Percentiles rank a stretch among this genome's conserved stretches.
phyloP scores from a whole-genome alignment of 169 alveolate species.

The Theileria parva region DNA sequence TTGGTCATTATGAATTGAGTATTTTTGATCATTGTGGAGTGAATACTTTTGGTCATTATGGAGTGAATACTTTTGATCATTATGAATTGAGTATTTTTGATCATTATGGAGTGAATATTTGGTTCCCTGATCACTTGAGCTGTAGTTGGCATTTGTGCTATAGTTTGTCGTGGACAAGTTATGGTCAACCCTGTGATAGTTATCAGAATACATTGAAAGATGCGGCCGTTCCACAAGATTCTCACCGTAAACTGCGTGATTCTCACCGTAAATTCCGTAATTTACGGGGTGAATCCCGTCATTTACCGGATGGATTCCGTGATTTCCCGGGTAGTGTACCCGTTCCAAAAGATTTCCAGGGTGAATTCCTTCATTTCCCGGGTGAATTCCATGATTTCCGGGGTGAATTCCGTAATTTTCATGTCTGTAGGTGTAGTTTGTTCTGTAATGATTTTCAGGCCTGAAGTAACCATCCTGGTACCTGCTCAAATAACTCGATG shows the following conservation, averaged over 20 bases:
- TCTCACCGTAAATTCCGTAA: too few species aligned
- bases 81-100: too few species aligned
- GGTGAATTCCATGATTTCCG: background rate
- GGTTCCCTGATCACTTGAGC: background rate
- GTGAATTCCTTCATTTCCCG: too few species aligned
- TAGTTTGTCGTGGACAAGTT: background rate
- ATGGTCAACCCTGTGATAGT: background rate
- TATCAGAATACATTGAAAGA: background rate
- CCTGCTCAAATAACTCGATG: background rate
- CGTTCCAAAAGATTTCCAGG: background rate
- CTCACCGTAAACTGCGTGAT: too few species aligned
- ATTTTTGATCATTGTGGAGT: too few species aligned
- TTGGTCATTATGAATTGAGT: too few species aligned
- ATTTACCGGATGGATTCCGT: too few species aligned
- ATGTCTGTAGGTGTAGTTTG: background rate
- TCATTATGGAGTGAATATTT: background rate
- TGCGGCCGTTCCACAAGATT: too few species aligned
- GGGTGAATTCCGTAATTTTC: background rate
- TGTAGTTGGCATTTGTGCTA: background rate
- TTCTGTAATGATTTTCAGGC: background rate
- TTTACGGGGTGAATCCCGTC: too few species aligned
- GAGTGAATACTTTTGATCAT: background rate
- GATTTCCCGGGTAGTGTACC: too few species aligned
- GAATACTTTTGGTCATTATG: too few species aligned
- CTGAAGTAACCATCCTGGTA: constrained; percentile 3